Conservation (phyloP, 1,284 basidiomycete genomes). For the Rhizoctonia solani region DNA sequence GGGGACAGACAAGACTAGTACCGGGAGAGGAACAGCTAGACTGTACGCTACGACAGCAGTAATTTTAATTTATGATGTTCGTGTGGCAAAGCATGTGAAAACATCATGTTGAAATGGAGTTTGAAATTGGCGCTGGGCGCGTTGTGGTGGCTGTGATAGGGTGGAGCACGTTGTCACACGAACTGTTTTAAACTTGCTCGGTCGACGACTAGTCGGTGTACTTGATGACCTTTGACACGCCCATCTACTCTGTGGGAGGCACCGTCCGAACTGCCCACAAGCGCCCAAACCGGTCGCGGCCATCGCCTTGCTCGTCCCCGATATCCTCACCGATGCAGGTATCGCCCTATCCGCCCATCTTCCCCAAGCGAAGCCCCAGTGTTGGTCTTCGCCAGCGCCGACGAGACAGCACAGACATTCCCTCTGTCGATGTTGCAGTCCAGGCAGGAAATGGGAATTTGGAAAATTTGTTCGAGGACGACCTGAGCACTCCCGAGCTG, state of each 20-base stretch:
- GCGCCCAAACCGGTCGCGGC: slow-evolving; percentile 9
- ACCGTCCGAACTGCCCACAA: neutral
- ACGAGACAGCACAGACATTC: neutral
- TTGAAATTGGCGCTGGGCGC: no score
- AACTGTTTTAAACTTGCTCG: no score
- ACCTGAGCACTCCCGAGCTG: slow-evolving; percentile 21
- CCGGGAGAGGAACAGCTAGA: no score
- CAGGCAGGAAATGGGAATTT: neutral
- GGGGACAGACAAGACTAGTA: slow-evolving; percentile 8
- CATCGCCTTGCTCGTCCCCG: neutral
- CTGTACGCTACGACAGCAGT: slow-evolving; percentile 2
- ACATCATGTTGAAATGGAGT: neutral
- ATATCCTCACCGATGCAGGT: slow-evolving; percentile 2
- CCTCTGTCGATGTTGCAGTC: slow-evolving; percentile 12
- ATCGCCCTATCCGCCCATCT: no score
- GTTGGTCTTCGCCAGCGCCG: slow-evolving; percentile 12
- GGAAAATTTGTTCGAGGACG: neutral
- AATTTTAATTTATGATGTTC: slow-evolving; percentile 6
- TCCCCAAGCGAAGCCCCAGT: slow-evolving; percentile 13
- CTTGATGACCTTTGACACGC: slow-evolving; percentile 27
- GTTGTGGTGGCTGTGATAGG: no score
- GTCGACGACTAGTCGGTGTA: no score
- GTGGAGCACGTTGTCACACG: no score
- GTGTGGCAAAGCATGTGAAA: neutral
- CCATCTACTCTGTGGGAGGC: no score